These are phyloP conservation scores for Mycena rebaudengoi DNA, from an alignment of 768 basidiomycete genomes.

Conservation along the genomic window DNA sequence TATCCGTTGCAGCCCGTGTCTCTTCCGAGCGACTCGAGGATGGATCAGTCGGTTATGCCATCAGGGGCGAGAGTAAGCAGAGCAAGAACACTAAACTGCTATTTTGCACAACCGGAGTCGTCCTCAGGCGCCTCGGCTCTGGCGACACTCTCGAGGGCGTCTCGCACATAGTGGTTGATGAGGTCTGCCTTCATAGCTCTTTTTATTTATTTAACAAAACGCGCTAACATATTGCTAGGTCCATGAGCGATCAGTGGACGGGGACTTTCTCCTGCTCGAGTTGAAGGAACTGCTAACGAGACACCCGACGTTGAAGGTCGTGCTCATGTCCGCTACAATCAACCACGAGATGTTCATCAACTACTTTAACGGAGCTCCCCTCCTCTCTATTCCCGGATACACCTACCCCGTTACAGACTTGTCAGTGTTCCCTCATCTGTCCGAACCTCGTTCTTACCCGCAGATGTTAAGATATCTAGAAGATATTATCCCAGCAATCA, in stretches of 20 bases:
- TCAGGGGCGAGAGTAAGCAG: slow-evolving; percentile 85
- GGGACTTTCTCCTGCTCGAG: slow-evolving; percentile 88
- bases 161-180: slow-evolving; percentile 90
- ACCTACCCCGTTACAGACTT: slow-evolving; percentile 80
- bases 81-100: slow-evolving; percentile 74
- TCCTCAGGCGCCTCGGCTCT: slow-evolving; percentile 77
- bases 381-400: slow-evolving; percentile 85
- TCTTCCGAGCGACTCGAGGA: slow-evolving; percentile 82
- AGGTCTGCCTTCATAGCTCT: slow-evolving; percentile 61
- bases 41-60: slow-evolving; percentile 86
- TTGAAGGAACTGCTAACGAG: slow-evolving; percentile 75
- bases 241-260: slow-evolving; percentile 92
- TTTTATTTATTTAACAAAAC: no score
- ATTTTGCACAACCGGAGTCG: slow-evolving; percentile 96
- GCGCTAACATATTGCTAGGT: no score
- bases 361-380: slow-evolving; percentile 85
- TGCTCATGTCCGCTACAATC: slow-evolving; percentile 96
- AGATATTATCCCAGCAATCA: slow-evolving; percentile 68
- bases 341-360: slow-evolving; percentile 85
- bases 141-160: slow-evolving; percentile 76
- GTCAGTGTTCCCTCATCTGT: slow-evolving; percentile 47
- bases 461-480: slow-evolving; percentile 73
- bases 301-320: slow-evolving; percentile 75
- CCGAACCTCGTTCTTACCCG: not conserved
- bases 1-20: slow-evolving; percentile 89